phyloP scores from a whole-genome alignment of 129 eudicot species.

The Smallanthus sonchifolius region DNA sequence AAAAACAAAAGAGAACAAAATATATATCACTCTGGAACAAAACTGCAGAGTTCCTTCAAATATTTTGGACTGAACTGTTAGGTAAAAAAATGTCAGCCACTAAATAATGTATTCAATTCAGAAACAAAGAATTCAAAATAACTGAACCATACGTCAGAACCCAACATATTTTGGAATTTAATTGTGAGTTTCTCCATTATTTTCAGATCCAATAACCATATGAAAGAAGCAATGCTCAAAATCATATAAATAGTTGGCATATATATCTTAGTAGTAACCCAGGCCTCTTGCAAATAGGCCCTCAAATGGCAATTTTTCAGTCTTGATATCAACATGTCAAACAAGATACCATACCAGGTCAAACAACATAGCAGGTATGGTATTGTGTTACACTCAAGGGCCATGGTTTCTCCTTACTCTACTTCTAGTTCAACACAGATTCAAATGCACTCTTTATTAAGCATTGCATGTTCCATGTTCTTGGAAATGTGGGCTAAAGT shows the following conservation, averaged over 20 bases:
- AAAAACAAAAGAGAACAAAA: neutral
- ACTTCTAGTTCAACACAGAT: neutral
- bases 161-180: neutral
- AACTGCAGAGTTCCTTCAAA: neutral
- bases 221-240: conserved; percentile 3
- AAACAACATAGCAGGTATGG: neutral
- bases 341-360: neutral
- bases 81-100: neutral
- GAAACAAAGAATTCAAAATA: neutral
- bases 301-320: neutral
- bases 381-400: neutral
- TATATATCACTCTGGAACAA: neutral
- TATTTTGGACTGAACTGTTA: neutral
- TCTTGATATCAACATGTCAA: neutral
- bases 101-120: neutral
- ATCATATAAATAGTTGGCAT: neutral
- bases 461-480: neutral
- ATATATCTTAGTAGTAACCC: neutral
- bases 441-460: neutral
- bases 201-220: neutral
- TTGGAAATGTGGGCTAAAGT: neutral
- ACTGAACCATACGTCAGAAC: neutral
- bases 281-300: neutral
- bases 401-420: neutral
- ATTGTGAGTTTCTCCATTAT: neutral